Evolutionary conservation across 441 rosid species (phyloP).

Genomic region (Jatropha multifida): DNA sequence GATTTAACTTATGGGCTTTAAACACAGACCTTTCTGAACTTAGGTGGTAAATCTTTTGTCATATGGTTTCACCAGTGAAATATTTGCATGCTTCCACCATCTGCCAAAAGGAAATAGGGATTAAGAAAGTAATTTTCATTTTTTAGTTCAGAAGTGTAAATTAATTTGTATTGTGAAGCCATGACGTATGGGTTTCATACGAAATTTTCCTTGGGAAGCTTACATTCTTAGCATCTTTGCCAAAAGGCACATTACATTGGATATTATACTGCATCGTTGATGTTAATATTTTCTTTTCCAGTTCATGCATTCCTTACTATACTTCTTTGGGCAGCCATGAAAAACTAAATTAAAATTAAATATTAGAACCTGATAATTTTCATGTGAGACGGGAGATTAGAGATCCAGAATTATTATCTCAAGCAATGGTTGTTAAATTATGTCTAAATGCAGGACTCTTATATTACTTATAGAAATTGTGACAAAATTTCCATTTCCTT

Average conservation of each 20-base stretch:
- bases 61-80: not conserved
- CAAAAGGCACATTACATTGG: not conserved
- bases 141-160: not conserved
- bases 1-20: not conserved
- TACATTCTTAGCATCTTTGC: not conserved
- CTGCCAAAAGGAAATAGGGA: not conserved
- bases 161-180: not conserved
- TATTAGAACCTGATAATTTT: not conserved
- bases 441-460: not conserved
- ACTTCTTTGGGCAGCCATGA: not conserved
- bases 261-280: not conserved
- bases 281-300: not conserved
- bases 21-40: not conserved
- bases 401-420: not conserved
- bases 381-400: not conserved
- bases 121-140: not conserved
- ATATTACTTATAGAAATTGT: not conserved
- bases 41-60: no score
- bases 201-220: not conserved
- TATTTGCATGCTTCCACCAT: not conserved
- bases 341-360: not conserved
- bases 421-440: not conserved
- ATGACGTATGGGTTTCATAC: not conserved
- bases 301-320: no score
- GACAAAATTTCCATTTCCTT: conserved; percentile 1